These are phyloP conservation scores for Chaetomidium leptoderma DNA, from an alignment of 495 filamentous ascomycete species.

Conservation along the genomic window DNA sequence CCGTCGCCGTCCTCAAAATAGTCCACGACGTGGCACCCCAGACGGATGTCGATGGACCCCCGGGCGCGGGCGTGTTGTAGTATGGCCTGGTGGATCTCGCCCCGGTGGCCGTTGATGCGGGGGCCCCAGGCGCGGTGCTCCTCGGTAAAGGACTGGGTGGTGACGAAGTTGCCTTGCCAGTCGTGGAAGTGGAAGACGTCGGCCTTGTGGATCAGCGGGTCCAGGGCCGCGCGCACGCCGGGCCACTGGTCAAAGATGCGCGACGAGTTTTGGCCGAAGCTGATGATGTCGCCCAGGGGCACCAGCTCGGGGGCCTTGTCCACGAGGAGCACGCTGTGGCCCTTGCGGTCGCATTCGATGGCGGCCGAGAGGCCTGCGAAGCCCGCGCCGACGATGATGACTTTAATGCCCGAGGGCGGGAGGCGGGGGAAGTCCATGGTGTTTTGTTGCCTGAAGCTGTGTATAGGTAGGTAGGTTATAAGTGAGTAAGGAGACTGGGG, in stretches of 20 bases:
- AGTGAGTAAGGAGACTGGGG: too few species aligned
- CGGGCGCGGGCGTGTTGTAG: constrained; percentile 51
- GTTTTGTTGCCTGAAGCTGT: too few species aligned
- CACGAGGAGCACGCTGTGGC: constrained; percentile 32
- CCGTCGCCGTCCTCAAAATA: constrained; percentile 51
- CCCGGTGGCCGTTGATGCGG: constrained; percentile 57
- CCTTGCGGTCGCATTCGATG: constrained; percentile 51
- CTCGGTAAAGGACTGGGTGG: constrained; percentile 27
- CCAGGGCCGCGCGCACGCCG: neutral
- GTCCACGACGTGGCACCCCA: constrained; percentile 52
- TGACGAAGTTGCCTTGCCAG: constrained; percentile 24
- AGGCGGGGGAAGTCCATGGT: constrained; percentile 25
- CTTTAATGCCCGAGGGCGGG: constrained; percentile 44
- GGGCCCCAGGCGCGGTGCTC: constrained; percentile 28
- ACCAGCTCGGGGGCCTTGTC: constrained; percentile 38
- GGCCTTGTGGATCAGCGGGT: constrained; percentile 22
- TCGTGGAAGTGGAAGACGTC: constrained; percentile 29
- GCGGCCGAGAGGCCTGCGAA: constrained; percentile 58
- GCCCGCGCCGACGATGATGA: constrained; percentile 58
- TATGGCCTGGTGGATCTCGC: constrained; percentile 57
- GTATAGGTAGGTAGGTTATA: too few species aligned
- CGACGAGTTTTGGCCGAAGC: constrained; percentile 47
- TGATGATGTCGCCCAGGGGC: constrained; percentile 49
- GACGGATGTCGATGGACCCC: constrained; percentile 53
- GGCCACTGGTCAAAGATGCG: constrained; percentile 2